Evolutionary conservation across 1,284 basidiomycete genomes (phyloP).

Genomic region (Phaffia rhodozyma): DNA sequence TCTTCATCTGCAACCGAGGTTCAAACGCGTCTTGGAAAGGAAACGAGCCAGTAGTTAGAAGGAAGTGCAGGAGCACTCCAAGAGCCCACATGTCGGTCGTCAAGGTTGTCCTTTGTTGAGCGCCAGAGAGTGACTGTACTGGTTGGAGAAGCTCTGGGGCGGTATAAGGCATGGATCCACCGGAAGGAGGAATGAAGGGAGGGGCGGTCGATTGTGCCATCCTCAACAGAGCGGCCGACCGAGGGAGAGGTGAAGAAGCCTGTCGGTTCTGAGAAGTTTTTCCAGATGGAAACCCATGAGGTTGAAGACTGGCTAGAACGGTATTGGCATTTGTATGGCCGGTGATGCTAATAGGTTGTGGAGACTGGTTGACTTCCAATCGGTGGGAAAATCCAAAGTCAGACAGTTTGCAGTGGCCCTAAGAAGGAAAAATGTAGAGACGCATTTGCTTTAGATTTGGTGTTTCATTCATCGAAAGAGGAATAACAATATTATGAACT

Average conservation of each 20-base stretch:
- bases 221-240: background rate
- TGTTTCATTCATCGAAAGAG: background rate
- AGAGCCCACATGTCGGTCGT: conserved; percentile 88
- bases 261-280: background rate
- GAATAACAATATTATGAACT: background rate
- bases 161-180: conserved; percentile 77
- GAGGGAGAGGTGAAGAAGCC: background rate
- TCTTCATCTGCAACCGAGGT: conserved; percentile 78
- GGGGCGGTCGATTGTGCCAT: background rate
- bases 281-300: background rate
- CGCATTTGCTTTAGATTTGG: too few relatives aligned
- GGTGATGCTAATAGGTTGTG: too few relatives aligned
- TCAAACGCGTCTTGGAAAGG: conserved; percentile 82
- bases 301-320: background rate
- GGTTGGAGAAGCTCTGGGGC: conserved; percentile 61
- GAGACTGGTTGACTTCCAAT: too few relatives aligned
- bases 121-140: conserved; percentile 36
- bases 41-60: conserved; percentile 57
- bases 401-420: conserved; percentile 8
- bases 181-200: conserved; percentile 4
- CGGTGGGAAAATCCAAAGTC: conserved; percentile 16
- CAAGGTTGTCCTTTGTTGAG: conserved; percentile 23
- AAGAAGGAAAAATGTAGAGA: background rate
- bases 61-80: conserved; percentile 70
- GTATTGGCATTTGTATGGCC: too few relatives aligned